Evolutionary conservation across 2,329 filamentous ascomycete species (phyloP).

Genomic region (Esteya vermicola): DNA sequence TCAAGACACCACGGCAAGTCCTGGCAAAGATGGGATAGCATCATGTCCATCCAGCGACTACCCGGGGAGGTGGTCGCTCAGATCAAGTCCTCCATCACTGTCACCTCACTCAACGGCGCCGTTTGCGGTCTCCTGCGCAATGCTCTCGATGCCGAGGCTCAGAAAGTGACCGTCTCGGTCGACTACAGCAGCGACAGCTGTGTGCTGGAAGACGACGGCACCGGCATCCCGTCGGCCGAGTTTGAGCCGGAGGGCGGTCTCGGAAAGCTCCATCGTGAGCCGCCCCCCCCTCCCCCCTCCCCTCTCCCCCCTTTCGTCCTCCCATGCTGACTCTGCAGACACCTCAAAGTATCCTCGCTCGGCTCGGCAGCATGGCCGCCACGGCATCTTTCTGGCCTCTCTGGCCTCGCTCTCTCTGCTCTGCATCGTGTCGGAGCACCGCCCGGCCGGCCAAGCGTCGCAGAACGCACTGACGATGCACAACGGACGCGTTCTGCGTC

Average conservation of each 20-base stretch:
- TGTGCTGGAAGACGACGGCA: constrained; percentile 69
- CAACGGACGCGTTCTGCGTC: constrained; percentile 49
- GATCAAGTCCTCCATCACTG: constrained; percentile 71
- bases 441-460: constrained; percentile 41
- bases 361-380: constrained; percentile 43
- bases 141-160: constrained; percentile 65
- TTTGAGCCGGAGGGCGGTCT: constrained; percentile 59
- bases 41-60: constrained; percentile 54
- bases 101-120: constrained; percentile 61
- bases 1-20: too few species aligned
- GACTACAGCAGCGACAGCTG: constrained; percentile 68
- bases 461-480: constrained; percentile 57
- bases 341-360: constrained; percentile 56
- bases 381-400: constrained; percentile 66
- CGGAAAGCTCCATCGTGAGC: constrained; percentile 57
- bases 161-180: constrained; percentile 52
- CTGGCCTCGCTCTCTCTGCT: constrained; percentile 64
- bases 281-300: not conserved
- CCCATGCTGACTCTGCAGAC: constrained; percentile 32
- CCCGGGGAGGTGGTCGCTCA: constrained; percentile 59
- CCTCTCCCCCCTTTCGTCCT: constrained; percentile 2
- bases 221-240: constrained; percentile 59
- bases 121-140: constrained; percentile 66
- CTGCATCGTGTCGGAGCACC: constrained; percentile 60
- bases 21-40: constrained; percentile 8